Percentiles rank a stretch among this genome's conserved stretches.
Evolutionary conservation across 768 basidiomycete genomes (phyloP).

Genomic region (Rhodosporidiobolus odoratus): DNA sequence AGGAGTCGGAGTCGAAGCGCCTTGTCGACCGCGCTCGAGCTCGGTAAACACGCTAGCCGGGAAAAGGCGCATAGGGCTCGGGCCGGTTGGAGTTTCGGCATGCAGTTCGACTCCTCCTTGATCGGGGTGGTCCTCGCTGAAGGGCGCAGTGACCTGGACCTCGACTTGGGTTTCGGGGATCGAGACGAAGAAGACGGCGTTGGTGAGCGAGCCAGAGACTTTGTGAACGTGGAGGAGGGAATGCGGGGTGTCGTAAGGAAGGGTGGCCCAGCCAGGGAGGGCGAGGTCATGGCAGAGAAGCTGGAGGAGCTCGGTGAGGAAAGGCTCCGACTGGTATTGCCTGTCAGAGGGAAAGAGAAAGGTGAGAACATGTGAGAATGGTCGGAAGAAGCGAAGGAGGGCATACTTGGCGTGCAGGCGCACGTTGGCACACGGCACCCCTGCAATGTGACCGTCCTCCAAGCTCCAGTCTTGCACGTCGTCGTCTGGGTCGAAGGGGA

Average conservation of each 20-base stretch:
- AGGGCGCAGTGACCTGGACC: slow-evolving; percentile 38
- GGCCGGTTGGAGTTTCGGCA: not conserved
- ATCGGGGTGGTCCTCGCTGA: slow-evolving; percentile 40
- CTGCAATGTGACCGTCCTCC: slow-evolving; percentile 39
- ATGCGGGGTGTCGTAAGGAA: slow-evolving; percentile 24
- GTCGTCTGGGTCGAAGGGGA: slow-evolving; percentile 25
- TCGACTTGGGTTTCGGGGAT: slow-evolving; percentile 49
- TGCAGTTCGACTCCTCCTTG: slow-evolving; percentile 39
- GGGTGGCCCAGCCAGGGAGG: slow-evolving; percentile 36
- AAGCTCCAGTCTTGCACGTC: slow-evolving; percentile 34
- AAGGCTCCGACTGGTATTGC: slow-evolving; percentile 32
- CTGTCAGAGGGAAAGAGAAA: not conserved
- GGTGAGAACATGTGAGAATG: not conserved
- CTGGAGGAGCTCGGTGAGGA: slow-evolving; percentile 30
- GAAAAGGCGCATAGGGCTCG: not conserved
- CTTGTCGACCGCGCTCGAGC: slow-evolving; percentile 26
- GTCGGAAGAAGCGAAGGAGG: not conserved
- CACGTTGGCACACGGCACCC: slow-evolving; percentile 33
- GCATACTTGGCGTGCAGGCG: slow-evolving; percentile 40
- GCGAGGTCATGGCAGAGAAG: slow-evolving; percentile 36
- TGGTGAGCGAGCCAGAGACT: slow-evolving; percentile 87
- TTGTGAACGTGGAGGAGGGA: slow-evolving; percentile 49
- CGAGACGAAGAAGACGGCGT: slow-evolving; percentile 94
- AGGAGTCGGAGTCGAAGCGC: slow-evolving; percentile 13
- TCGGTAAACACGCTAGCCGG: slow-evolving; percentile 25